These are phyloP conservation scores for Heliosperma pusillum DNA, from an alignment of 148 eudicot genomes.

Conservation along the genomic window DNA sequence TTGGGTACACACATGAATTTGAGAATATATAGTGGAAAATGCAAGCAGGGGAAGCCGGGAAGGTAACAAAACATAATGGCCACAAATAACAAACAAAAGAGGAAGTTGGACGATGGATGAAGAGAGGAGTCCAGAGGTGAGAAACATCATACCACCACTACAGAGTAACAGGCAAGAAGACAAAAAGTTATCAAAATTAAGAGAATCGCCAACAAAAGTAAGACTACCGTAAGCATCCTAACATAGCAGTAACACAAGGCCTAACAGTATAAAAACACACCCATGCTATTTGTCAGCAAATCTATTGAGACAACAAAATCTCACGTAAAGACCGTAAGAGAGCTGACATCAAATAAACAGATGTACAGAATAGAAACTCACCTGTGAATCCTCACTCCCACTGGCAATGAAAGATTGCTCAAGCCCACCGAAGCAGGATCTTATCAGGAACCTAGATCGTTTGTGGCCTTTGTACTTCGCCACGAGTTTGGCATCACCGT, in stretches of 20 bases:
- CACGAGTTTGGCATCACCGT: slow-evolving; percentile 43
- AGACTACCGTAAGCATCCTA: not conserved
- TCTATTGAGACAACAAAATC: not conserved
- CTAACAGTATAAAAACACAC: not conserved
- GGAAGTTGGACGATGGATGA: not conserved
- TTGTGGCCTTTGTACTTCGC: slow-evolving; percentile 78
- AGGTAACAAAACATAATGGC: not conserved
- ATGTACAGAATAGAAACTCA: slow-evolving; percentile 21
- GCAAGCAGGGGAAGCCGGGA: not conserved
- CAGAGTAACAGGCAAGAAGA: too few species aligned
- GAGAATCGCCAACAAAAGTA: not conserved
- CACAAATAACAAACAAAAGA: not conserved
- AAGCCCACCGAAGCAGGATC: slow-evolving; percentile 91
- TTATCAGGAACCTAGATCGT: slow-evolving; percentile 61
- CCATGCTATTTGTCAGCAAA: not conserved
- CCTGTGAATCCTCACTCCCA: slow-evolving; percentile 98
- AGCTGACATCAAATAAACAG: not conserved
- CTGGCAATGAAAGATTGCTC: slow-evolving; percentile 88
- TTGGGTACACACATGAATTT: not conserved
- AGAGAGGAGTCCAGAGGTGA: not conserved
- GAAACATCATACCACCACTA: too few species aligned
- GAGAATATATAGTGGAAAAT: not conserved
- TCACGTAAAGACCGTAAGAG: not conserved
- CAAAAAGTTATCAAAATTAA: too few species aligned
- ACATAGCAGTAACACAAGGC: not conserved